Conservation (phyloP, 805 yeast species). For the Ogataea ramenticola region DNA sequence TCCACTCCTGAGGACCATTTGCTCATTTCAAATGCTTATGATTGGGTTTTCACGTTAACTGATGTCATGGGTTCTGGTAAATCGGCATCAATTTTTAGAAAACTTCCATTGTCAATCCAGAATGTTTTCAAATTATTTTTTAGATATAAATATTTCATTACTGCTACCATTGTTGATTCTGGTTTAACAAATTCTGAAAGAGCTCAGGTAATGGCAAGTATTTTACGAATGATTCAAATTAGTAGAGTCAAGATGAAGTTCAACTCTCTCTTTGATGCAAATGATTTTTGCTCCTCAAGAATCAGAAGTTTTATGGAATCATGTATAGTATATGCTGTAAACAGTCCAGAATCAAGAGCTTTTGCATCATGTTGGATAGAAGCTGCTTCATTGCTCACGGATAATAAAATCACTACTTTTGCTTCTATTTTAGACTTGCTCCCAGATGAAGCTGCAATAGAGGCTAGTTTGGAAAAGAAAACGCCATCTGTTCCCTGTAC, state of each 20-base stretch:
- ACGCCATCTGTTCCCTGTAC: constrained; percentile 62
- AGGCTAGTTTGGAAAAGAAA: constrained; percentile 14
- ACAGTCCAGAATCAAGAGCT: constrained; percentile 73
- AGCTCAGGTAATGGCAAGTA: constrained; percentile 57
- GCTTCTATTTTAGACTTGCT: constrained; percentile 24
- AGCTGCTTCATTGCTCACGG: constrained; percentile 32
- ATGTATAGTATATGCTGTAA: constrained; percentile 63
- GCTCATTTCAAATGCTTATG: constrained; percentile 59
- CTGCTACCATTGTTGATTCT: constrained; percentile 57
- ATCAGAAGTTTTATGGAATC: constrained; percentile 85
- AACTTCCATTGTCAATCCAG: constrained; percentile 64
- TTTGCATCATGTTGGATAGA: constrained; percentile 64
- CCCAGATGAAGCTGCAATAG: constrained; percentile 16
- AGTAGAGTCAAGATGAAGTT: constrained; percentile 60
- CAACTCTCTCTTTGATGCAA: constrained; percentile 34
- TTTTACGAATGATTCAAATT: constrained; percentile 59
- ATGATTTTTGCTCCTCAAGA: constrained; percentile 30
- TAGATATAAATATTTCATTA: constrained; percentile 58
- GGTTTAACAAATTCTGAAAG: constrained; percentile 53
- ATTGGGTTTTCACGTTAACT: constrained; percentile 57
- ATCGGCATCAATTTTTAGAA: constrained; percentile 25
- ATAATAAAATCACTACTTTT: constrained; percentile 1
- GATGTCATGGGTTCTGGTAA: constrained; percentile 28
- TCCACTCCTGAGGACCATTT: constrained; percentile 46
- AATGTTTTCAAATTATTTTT: constrained; percentile 59